These are phyloP conservation scores for Aspergillus sclerotioniger DNA, from an alignment of 495 filamentous ascomycete genomes.

Conservation along the genomic window DNA sequence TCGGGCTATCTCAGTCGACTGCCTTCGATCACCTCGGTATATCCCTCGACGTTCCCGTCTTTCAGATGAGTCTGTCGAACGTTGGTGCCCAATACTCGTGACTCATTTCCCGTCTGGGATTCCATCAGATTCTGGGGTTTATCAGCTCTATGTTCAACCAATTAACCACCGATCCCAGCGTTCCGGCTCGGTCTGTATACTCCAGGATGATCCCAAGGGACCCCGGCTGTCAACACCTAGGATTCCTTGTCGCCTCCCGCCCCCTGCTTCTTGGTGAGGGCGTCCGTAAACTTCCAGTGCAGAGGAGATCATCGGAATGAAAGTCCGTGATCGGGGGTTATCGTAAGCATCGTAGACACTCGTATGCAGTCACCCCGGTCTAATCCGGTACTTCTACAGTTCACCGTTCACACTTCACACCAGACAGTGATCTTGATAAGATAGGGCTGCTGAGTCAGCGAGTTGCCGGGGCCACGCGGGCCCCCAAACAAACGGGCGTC, in stretches of 20 bases:
- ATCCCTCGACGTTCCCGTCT: background rate
- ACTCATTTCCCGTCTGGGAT: background rate
- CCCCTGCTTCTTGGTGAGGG: background rate
- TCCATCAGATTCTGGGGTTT: background rate
- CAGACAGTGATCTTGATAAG: conserved; percentile 1
- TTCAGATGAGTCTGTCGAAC: background rate
- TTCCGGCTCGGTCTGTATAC: background rate
- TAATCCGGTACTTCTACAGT: background rate
- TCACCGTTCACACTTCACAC: no score
- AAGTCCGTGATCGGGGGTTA: background rate
- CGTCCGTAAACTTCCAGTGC: background rate
- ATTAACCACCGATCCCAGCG: background rate
- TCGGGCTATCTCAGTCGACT: background rate
- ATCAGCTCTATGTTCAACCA: no score
- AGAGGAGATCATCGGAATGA: background rate
- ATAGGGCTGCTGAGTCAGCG: conserved; percentile 23
- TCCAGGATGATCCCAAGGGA: background rate
- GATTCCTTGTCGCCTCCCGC: background rate
- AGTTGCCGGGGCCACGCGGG: conserved; percentile 32
- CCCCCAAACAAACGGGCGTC: conserved; percentile 28
- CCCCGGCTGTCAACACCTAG: background rate
- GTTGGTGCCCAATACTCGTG: conserved; percentile 4
- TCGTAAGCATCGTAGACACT: background rate
- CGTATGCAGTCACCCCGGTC: no score
- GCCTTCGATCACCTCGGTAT: background rate